Evolutionary conservation across 2,329 filamentous ascomycete genomes (phyloP), one percentile per base, ranked within the genome.

Genomic region (Fusarium hainanense): DNA sequence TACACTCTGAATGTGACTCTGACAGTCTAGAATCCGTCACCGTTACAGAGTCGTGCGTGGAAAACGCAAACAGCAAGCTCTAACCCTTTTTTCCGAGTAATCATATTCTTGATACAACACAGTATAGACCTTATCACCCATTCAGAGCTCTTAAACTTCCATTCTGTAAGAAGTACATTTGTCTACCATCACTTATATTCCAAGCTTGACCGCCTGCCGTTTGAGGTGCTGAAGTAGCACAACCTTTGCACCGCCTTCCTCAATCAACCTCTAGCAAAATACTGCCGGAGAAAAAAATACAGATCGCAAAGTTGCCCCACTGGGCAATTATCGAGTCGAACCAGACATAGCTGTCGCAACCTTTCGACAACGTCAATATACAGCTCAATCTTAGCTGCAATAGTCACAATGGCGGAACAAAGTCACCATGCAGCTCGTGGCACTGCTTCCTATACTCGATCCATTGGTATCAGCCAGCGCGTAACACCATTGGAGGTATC

Each of bases 381-480:
- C 43, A 62, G 55, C 54, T 54, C 32, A 43, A 61, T 34, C 11
- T 6, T n/a, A 43, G 54, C 41, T 21, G 40, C 20, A 47, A 34
- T 54, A 52, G 5, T 54, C n/a, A 58, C 20, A 56, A 81, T 81
- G 79, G 67, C 74, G 5, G 78, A 79, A 4, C 75, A 75, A 54
- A 60, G 72, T 40, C 73, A 77, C 42, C 76, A 77, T 27, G 69
- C 73, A 46, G 67, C 70, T 50, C 79, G 80, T 42, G 75, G 69
- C 16, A 75, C 74, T 55, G 75, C 77, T 18, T 76, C 78, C 20
- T 76, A 80, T 43, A 77, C 77, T 10, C 77, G 70, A 47, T 75
- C 77, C 9, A 74, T 83, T 48, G 81, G 81, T 49, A 82, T 83
- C 48, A 81, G 80, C 10, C 76, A 81, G 57, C 77, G 80, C 34